Percentiles rank a stretch among this genome's conserved stretches.
These are phyloP conservation scores for Phytophthora fragariae DNA, from an alignment of 352 stramenopile species.

Conservation along the genomic window DNA sequence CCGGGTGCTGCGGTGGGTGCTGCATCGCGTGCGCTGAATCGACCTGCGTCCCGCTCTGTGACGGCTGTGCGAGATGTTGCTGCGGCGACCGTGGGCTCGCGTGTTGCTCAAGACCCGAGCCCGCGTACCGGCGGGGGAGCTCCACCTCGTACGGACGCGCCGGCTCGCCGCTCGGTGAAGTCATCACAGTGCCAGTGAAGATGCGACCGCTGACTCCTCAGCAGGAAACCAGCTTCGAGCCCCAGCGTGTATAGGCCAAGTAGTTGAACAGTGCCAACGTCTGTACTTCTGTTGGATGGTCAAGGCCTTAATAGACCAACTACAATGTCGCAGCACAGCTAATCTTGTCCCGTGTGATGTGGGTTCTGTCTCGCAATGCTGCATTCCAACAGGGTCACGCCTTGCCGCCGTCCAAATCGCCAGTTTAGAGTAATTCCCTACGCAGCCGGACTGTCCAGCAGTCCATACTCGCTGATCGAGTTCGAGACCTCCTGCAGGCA, in stretches of 20 bases:
- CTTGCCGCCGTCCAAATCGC: not conserved
- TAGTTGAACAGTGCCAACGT: not conserved
- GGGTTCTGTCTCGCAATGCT: not conserved
- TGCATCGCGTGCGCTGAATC: constrained; percentile 32
- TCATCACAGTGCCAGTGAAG: constrained; percentile 29
- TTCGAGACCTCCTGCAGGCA: constrained; percentile 32
- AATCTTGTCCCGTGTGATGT: not conserved
- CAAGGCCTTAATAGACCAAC: not conserved
- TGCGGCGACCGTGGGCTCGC: constrained; percentile 37
- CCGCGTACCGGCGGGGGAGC: constrained; percentile 6
- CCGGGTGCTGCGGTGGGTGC: constrained; percentile 37
- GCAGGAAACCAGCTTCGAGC: not conserved
- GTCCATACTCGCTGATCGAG: constrained; percentile 31
- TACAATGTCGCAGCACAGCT: not conserved
- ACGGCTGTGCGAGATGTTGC: constrained; percentile 28
- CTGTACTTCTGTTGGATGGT: not conserved
- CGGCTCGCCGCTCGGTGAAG: constrained; percentile 12
- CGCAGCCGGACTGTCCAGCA: constrained; percentile 25
- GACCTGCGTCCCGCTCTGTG: constrained; percentile 26
- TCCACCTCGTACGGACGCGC: constrained; percentile 12
- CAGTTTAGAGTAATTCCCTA: not conserved
- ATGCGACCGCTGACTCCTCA: constrained; percentile 32
- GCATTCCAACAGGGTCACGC: not conserved
- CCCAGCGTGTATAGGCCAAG: constrained; percentile 16
- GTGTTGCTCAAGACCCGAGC: constrained; percentile 26